Evolutionary conservation across 345 rosid species (phyloP).

Genomic region (Tarenaya hassleriana): DNA sequence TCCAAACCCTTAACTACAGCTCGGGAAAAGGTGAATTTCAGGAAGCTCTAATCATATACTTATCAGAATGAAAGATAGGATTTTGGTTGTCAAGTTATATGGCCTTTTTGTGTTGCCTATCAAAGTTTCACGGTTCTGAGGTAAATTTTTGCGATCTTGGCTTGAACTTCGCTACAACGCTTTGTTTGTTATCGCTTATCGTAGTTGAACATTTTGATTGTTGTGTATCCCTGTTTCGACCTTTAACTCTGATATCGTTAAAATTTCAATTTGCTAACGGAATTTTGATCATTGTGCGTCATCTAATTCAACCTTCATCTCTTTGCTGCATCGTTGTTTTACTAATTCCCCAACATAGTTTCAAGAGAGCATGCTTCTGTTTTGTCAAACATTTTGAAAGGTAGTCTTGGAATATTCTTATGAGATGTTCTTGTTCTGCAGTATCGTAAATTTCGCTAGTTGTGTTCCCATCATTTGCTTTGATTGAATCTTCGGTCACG

Average conservation of each 20-base stretch:
- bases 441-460: constrained; percentile 8
- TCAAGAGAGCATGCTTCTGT: background rate
- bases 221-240: too few relatives aligned
- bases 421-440: background rate
- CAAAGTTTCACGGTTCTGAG: too few relatives aligned
- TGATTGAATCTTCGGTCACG: background rate
- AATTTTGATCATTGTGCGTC: background rate
- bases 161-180: too few relatives aligned
- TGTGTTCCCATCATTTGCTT: constrained; percentile 1
- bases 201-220: too few relatives aligned
- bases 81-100: background rate
- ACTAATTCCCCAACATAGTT: background rate
- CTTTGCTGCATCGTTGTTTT: too few relatives aligned
- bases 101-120: background rate
- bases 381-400: background rate
- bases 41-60: constrained; percentile 11
- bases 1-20: constrained; percentile 23
- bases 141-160: too few relatives aligned
- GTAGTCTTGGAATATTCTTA: constrained; percentile 1
- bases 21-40: constrained; percentile 35
- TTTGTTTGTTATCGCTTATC: too few relatives aligned
- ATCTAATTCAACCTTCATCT: constrained; percentile 5
- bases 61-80: background rate
- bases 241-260: too few relatives aligned
- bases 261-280: background rate